Evolutionary conservation across 371 early-diverging fungal species (phyloP), one percentile per base, ranked within the genome.

Genomic region (Mortierella sp.): DNA sequence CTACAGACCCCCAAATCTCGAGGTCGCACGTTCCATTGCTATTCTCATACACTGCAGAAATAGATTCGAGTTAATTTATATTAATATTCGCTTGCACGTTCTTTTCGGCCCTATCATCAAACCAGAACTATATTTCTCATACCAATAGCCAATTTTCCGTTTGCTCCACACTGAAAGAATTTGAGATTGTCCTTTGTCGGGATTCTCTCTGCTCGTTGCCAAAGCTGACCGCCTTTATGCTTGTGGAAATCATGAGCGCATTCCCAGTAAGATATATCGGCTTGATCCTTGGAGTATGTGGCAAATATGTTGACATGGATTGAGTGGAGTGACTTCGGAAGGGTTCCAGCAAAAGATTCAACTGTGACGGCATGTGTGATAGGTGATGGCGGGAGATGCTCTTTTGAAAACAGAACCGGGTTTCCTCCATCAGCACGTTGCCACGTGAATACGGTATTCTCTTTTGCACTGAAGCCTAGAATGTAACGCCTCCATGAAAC

Each of bases 221-320:
- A 80, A 8, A 74, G 43, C 13, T 45, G 60, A 9, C 31, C 64
- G 17, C 64, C 67, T 22, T 61, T 55, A 53, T 80, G 80, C 3
- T 17, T 7, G 45, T 80, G 75, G 26, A 80, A 75, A 57, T 80
- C 75, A n/a, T 68, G 53, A 4, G 64, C 71, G 35, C 80, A 80
- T n/a, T 75, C 65, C 80, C 80, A 80, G 58, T 80, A 80, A 2
- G 80, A 74, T n/a, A 80, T 80, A 35, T 74, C 75, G 10, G 68
- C 55, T 15, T 68, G 64, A 12, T 62, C 70, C 13, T 70, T 60
- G 19, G 80, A 80, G 29, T 80, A 74, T 8, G 80, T 80, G 1
- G 80, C 75, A 68, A 80, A 80, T 28, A 80, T 68, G 35, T 67
- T 80, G 51, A 74, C 64, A 19, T 80, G 80, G 0, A 75, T 74